Evolutionary conservation across 2,329 filamentous ascomycete species (phyloP).

Genomic region (Mycogone perniciosa): DNA sequence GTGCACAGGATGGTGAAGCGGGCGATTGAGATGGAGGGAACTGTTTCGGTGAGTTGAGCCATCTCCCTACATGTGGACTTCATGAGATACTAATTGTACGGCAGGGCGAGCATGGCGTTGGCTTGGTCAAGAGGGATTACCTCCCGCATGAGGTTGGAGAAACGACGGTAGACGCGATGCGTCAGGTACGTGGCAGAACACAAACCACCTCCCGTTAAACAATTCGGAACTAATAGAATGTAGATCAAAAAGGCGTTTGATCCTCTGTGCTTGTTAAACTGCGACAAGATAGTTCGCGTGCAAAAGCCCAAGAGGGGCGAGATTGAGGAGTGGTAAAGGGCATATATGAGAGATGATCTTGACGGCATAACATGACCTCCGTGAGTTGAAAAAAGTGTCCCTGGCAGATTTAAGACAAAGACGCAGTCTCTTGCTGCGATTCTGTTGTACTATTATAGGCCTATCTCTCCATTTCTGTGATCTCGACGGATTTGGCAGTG

Average conservation of each 20-base stretch:
- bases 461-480: too few species aligned
- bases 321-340: constrained; percentile 38
- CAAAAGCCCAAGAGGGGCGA: constrained; percentile 41
- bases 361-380: not conserved
- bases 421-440: too few species aligned
- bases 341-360: not conserved
- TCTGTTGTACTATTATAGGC: too few species aligned
- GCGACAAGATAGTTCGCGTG: constrained; percentile 61
- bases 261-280: constrained; percentile 63
- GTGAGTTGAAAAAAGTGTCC: not conserved
- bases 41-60: constrained; percentile 54
- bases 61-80: not conserved
- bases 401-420: too few species aligned
- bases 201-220: not conserved
- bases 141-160: constrained; percentile 70
- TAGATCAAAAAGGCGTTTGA: constrained; percentile 77
- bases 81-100: constrained; percentile 2
- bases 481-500: not conserved
- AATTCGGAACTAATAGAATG: not conserved
- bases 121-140: constrained; percentile 79
- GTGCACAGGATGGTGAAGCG: constrained; percentile 82
- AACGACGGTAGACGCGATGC: constrained; percentile 73
- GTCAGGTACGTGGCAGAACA: constrained; percentile 50
- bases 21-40: constrained; percentile 78
- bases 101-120: constrained; percentile 74